Base-by-base conservation (phyloP, 768 basidiomycete species). In the Suillus placidus region DNA sequence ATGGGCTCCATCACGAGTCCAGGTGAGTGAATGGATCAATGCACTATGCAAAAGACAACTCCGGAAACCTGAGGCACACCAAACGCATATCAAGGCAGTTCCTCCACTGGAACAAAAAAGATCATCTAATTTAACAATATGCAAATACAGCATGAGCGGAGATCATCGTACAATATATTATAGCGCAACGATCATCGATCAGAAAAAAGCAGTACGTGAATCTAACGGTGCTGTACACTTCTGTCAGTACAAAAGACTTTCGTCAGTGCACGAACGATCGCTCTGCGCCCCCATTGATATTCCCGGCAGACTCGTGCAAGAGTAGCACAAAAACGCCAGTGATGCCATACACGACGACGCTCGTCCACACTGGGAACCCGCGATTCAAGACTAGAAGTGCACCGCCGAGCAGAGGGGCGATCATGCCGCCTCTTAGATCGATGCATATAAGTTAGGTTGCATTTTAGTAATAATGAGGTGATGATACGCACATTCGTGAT, bases 321-420 rank as follows among this genome's bases (percentile, higher is more conserved):
- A 89, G 67, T 23, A 92, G 72, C 12, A 92, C 86, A 70, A 85
- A 91, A 10, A 83, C 65, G 5, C 87, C 89, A 35, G 90, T 87
- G 64, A 89, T 66, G 43, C 83, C 69, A 73, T 94, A 93, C 38
- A 89, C 81, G 4, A 79, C 83, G 61, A 88, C 86, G 74, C 92
- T 91, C 49, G 85, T 83, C 68, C 92, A 93, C 32, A 95, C 91
- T 0, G 93, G 93, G 61, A 93, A 80, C 1, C 90, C 83, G 9
- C 84, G 81, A 71, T 88, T 80, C 54, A 94, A 79, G 74, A 85
- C 83, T 42, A 95, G 82, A 6, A 95, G 83, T 26, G 79, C 73
- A 0, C 94, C 94, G 1, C 94, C 94, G 6, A 92, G 76, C 42
- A 95, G 81, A 1, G 94, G 94, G 0, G 93, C 94, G 37, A 93